Evolutionary conservation across 495 filamentous ascomycete genomes (phyloP), one percentile per base, ranked within the genome.

Genomic region (Hypoxylon subgilvum): DNA sequence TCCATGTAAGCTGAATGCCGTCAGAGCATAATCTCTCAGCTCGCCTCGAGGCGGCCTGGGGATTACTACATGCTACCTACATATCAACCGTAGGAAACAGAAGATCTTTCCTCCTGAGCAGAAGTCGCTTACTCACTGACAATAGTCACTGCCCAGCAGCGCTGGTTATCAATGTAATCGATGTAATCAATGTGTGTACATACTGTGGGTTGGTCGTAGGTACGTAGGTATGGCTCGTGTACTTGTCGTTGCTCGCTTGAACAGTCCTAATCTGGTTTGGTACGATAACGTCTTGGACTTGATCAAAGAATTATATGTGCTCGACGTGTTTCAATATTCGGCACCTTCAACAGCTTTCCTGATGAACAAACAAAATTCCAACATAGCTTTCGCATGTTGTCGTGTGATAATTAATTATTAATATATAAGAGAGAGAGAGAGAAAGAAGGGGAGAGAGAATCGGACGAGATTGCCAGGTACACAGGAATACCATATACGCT

Each of bases 1-100:
- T 38, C 54, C 38, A 30, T 54, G 45, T 51, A 38, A 59, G 54
- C 61, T 64, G 61, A 64, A 55, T 55, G 54, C 55, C 55, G 54
- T 59, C 54, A 59, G 50, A 54, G 54, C 49, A 41, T 47, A 35
- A 54, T 32, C 43, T 35, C 43, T 64, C 61, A 64, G 54, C 61
- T 59, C 49, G 49, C 61, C 54, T 59, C 27, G 27, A 27, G 22
- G 21, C 17, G 23, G 13, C 25, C 18, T 17, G 32, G 32, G 32
- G 42, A 30, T 13, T 36, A 22, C 12, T 14, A 32, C 0, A 45
- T 41, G n/a, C 4, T 10, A 5, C 27, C 7, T 35, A 35, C 2
- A 4, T 10, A 16, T 19, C 13, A 4, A 41, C 31, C 31, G 17
- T 22, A 22, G 17, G 17, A 19, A 22, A 17, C 38, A 18, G 4